Percentiles rank a stretch among this genome's conserved stretches.
Conservation (phyloP, 148 eudicot species). For the Agrostemma githago region DNA sequence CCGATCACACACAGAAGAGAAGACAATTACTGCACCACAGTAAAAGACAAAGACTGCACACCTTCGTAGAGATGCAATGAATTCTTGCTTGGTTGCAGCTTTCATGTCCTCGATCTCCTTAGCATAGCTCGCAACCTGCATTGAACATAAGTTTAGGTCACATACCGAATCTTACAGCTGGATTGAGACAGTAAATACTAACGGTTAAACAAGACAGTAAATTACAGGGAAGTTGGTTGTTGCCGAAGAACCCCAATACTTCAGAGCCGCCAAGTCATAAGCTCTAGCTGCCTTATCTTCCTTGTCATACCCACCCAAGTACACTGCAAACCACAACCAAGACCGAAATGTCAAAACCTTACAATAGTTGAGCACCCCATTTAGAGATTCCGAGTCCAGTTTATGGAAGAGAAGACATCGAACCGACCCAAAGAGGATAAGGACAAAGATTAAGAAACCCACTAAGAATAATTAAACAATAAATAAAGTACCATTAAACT, state of each 20-base stretch:
- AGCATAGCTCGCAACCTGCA: constrained; percentile 56
- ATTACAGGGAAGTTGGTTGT: constrained; percentile 96
- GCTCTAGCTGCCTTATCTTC: constrained; percentile 98
- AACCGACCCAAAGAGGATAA: neutral
- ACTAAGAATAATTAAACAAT: too few species aligned
- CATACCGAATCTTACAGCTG: neutral
- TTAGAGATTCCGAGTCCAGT: constrained; percentile 9
- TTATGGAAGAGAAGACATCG: constrained; percentile 14
- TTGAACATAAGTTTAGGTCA: neutral
- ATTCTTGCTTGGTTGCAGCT: constrained; percentile 78
- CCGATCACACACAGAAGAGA: neutral
- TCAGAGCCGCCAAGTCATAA: constrained; percentile 94
- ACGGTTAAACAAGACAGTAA: constrained; percentile 1
- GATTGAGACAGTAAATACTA: too few species aligned
- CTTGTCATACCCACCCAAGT: constrained; percentile 94
- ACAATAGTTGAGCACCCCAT: too few species aligned
- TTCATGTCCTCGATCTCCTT: constrained; percentile 93
- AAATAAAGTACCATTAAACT: neutral
- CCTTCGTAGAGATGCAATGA: constrained; percentile 95
- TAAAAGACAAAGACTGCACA: constrained; percentile 3
- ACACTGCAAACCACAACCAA: constrained; percentile 43
- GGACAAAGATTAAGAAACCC: too few species aligned
- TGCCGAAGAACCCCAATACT: constrained; percentile 96
- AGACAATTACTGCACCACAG: too few species aligned
- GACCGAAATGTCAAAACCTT: neutral